Conservation (phyloP, 2,329 filamentous ascomycete genomes). For the Aspergillus caelatus region DNA sequence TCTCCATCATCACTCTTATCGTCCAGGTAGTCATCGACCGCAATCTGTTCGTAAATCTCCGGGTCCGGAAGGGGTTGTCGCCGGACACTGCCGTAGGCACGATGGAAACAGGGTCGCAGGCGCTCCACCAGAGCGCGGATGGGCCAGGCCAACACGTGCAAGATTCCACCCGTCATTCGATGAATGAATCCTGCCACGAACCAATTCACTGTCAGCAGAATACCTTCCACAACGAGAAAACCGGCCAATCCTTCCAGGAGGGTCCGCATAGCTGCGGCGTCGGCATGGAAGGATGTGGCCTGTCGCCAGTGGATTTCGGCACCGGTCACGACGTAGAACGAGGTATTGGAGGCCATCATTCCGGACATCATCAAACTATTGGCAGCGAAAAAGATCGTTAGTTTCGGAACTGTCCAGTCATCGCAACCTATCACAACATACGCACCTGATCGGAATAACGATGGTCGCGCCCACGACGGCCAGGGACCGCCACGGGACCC, state of each 20-base stretch:
- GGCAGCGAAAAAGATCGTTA: neutral
- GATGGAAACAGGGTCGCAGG: conserved; percentile 11
- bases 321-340: conserved; percentile 37
- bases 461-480: conserved; percentile 24
- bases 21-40: conserved; percentile 26
- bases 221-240: conserved; percentile 33
- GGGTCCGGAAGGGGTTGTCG: conserved; percentile 21
- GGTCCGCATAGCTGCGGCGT: conserved; percentile 37
- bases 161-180: conserved; percentile 27
- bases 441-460: conserved; percentile 34
- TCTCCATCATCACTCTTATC: conserved; percentile 30
- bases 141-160: conserved; percentile 28
- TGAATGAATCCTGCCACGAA: conserved; percentile 30
- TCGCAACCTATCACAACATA: conserved; percentile 2
- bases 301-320: conserved; percentile 43
- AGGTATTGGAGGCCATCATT: conserved; percentile 37
- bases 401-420: neutral
- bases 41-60: conserved; percentile 29
- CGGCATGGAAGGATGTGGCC: conserved; percentile 34
- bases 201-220: conserved; percentile 29
- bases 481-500: conserved; percentile 24
- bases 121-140: conserved; percentile 20
- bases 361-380: conserved; percentile 33
- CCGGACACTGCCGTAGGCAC: conserved; percentile 11
- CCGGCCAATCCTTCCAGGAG: conserved; percentile 36